Percentiles rank a stretch among this genome's conserved stretches.
Evolutionary conservation across 345 rosid species (phyloP).

Genomic region (Bruguiera parviflora): DNA sequence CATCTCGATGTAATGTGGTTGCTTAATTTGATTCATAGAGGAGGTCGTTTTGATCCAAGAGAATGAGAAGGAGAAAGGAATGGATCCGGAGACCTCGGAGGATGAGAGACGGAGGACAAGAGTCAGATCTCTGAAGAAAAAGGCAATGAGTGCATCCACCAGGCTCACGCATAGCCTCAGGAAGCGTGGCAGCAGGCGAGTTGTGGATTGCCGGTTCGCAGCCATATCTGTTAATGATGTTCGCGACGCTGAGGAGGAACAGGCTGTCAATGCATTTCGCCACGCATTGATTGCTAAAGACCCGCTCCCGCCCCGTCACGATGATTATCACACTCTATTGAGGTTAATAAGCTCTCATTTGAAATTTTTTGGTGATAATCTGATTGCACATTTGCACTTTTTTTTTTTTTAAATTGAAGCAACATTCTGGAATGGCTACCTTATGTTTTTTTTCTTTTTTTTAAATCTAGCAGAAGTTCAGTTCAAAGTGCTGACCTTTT

Average conservation of each 20-base stretch:
- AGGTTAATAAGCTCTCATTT: slow-evolving; percentile 40
- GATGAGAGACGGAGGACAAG: slow-evolving; percentile 58
- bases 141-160: slow-evolving; percentile 72
- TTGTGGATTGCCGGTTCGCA: slow-evolving; percentile 44
- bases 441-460: neutral
- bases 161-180: slow-evolving; percentile 59
- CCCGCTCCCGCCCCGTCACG: slow-evolving; percentile 63
- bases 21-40: slow-evolving; percentile 21
- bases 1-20: neutral
- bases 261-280: slow-evolving; percentile 63
- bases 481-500: neutral
- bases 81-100: slow-evolving; percentile 57
- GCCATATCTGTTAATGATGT: slow-evolving; percentile 67
- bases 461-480: too few relatives aligned
- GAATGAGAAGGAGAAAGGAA: slow-evolving; percentile 37
- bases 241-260: slow-evolving; percentile 71
- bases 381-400: too few relatives aligned
- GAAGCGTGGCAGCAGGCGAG: slow-evolving; percentile 67
- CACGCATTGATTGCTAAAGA: slow-evolving; percentile 53
- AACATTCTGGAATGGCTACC: neutral
- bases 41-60: slow-evolving; percentile 41
- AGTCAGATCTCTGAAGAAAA: slow-evolving; percentile 60
- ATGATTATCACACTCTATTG: slow-evolving; percentile 92
- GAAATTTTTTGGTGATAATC: neutral
- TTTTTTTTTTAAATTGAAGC: neutral